Evolutionary conservation across 257 asterid species (phyloP), one percentile per base, ranked within the genome.

Genomic region (Nicotiana paniculata): DNA sequence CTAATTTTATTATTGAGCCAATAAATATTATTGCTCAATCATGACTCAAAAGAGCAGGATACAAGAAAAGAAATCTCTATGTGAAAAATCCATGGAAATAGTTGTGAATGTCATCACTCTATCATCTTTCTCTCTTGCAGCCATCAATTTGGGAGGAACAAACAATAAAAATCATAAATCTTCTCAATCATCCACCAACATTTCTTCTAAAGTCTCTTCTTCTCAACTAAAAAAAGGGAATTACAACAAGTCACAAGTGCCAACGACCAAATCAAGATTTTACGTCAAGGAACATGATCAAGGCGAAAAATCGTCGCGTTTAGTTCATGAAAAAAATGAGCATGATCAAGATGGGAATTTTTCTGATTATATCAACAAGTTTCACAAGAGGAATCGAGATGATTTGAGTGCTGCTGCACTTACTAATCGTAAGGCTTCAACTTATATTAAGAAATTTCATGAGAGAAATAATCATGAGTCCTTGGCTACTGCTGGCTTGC

Each of bases 21-120:
- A 18, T 21, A 21, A 21, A 21, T 21, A 21, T 69, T 12, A 3
- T 17, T 62, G 58, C 54, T 37, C 21, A 53, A 83, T 62, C 54
- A 87, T 85, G 90, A 67, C 65, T 30, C 81, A 83, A 1, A 86
- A 82, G 30, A 66, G 43, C 39, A 81, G 6, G 46, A 24, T 35
- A 0, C 64, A 76, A 81, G 59, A 84, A 74, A 70, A 77, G 18
- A 72, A 79, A 64, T 85, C 86, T 9, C 33, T 85, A 5, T 85
- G 90, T 77, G 89, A 85, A 83, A 86, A 86, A 62, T 78, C 86
- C 55, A 88, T 85, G 91, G 66, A 88, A 53, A 10, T 84, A 32
- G 83, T 84, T 83, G 0, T 82, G 28, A 85, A 82, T 21, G 63
- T 89, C 76, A 85, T 87, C 79, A 89, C 81, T 81, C 54, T 84